These are phyloP conservation scores for Microstegium vimineum DNA, from an alignment of 176 grass and related monocot genomes.

Conservation along the genomic window DNA sequence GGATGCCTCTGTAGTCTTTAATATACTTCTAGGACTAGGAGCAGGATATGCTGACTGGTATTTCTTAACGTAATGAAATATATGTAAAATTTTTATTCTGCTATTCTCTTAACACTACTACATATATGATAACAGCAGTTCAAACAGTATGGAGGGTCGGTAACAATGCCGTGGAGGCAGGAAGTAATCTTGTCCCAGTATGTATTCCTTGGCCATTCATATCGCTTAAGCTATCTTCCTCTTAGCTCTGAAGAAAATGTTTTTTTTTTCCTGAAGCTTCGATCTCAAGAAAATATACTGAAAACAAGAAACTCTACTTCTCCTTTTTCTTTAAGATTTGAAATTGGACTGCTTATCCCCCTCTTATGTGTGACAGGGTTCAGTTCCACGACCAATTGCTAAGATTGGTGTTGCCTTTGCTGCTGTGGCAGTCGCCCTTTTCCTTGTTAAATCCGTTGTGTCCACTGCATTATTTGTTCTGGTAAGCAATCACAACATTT, in stretches of 20 bases:
- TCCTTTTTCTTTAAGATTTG: not conserved
- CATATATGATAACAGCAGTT: slow-evolving; percentile 41
- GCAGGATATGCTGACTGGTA: not conserved
- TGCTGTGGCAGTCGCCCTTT: slow-evolving; percentile 37
- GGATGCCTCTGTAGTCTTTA: not conserved
- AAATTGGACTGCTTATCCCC: not conserved
- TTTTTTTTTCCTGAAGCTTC: not conserved
- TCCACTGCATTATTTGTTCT: slow-evolving; percentile 79
- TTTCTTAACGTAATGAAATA: not conserved
- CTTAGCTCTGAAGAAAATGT: not conserved
- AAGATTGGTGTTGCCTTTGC: slow-evolving; percentile 57
- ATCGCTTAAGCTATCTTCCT: not conserved
- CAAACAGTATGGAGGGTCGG: slow-evolving; percentile 49
- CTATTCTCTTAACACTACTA: not conserved
- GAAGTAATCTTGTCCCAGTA: slow-evolving; percentile 70
- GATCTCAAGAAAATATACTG: not conserved
- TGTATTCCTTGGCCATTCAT: slow-evolving; percentile 16
- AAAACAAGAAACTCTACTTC: not conserved
- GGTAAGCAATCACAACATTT: slow-evolving; percentile 20
- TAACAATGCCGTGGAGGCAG: slow-evolving; percentile 47
- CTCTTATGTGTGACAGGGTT: slow-evolving; percentile 37
- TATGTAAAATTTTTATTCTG: not conserved
- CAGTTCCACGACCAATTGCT: slow-evolving; percentile 81
- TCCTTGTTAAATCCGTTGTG: slow-evolving; percentile 72
- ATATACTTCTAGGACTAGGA: not conserved